Evolutionary conservation across 352 stramenopile species (phyloP).

Genomic region (Phytopythium oedochilum): DNA sequence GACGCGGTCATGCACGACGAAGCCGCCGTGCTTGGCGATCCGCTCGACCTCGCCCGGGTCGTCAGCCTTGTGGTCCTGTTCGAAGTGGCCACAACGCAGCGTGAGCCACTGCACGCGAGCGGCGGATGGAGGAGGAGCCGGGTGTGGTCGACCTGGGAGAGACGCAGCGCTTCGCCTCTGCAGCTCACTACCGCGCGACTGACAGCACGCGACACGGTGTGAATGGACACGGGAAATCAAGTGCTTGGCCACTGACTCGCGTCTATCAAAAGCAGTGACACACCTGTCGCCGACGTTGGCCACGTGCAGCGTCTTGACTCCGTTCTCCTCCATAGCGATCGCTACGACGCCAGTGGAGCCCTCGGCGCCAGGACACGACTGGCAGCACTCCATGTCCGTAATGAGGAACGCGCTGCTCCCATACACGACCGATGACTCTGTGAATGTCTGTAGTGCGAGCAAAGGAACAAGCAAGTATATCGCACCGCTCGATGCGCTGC

Average conservation of each 20-base stretch:
- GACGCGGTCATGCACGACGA: constrained; percentile 68
- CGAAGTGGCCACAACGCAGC: not conserved
- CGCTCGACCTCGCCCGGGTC: constrained; percentile 48
- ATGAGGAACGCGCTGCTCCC: constrained; percentile 55
- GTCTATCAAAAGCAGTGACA: not conserved
- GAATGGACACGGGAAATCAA: not conserved
- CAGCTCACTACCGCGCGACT: constrained; percentile 66
- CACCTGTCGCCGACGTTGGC: constrained; percentile 80
- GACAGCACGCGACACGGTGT: not conserved
- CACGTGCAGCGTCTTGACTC: constrained; percentile 38
- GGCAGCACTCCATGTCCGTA: constrained; percentile 74
- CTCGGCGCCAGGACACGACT: constrained; percentile 34
- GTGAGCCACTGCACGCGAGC: not conserved
- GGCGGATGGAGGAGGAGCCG: not conserved
- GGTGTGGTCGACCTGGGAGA: constrained; percentile 38
- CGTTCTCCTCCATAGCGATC: constrained; percentile 38
- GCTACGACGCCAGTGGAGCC: constrained; percentile 63
- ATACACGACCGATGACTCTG: too few species aligned
- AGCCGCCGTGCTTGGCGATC: constrained; percentile 54
- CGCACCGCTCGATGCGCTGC: constrained; percentile 55
- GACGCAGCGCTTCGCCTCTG: constrained; percentile 41
- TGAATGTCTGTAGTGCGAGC: not conserved
- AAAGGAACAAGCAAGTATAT: too few species aligned
- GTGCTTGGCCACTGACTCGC: too few species aligned
- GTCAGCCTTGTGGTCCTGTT: constrained; percentile 72